These are phyloP conservation scores for Suhomyces sp. DNA, from an alignment of 805 yeast genomes.

Conservation along the genomic window DNA sequence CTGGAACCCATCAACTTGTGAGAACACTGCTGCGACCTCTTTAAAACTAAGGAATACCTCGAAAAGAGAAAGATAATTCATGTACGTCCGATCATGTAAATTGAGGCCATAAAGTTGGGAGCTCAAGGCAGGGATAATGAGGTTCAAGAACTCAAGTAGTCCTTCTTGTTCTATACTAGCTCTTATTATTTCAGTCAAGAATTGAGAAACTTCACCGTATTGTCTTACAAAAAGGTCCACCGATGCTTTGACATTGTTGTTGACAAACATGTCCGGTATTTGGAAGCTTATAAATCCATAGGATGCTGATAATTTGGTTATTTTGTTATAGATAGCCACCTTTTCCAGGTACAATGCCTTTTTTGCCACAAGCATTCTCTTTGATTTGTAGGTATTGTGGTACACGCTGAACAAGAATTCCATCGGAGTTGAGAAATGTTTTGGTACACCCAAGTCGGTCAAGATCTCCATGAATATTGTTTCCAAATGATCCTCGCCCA, in stretches of 20 bases:
- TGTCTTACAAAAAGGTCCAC: slow-evolving; percentile 25
- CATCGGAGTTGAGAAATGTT: slow-evolving; percentile 35
- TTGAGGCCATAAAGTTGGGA: slow-evolving; percentile 37
- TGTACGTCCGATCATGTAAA: slow-evolving; percentile 51
- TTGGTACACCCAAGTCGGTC: slow-evolving; percentile 52
- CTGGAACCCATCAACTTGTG: slow-evolving; percentile 57
- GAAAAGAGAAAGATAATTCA: slow-evolving; percentile 52
- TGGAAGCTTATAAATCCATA: slow-evolving; percentile 71
- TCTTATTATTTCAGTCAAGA: slow-evolving; percentile 54
- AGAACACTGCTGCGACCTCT: slow-evolving; percentile 57
- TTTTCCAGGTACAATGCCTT: slow-evolving; percentile 39
- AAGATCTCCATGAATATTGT: slow-evolving; percentile 54
- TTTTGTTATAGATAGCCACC: slow-evolving; percentile 43
- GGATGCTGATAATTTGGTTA: slow-evolving; percentile 50
- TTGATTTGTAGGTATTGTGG: slow-evolving; percentile 38
- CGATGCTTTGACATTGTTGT: slow-evolving; percentile 34
- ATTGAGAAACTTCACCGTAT: slow-evolving; percentile 26
- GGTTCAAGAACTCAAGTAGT: slow-evolving; percentile 56
- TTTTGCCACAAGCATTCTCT: slow-evolving; percentile 43
- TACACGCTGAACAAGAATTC: slow-evolving; percentile 49
- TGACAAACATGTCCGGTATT: slow-evolving; percentile 60
- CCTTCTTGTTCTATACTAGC: slow-evolving; percentile 68
- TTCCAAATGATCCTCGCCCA: slow-evolving; percentile 43
- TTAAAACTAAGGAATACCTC: slow-evolving; percentile 61
- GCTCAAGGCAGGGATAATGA: slow-evolving; percentile 49